Evolutionary conservation across 2,329 filamentous ascomycete species (phyloP).

Genomic region (Calonectria ilicicola): DNA sequence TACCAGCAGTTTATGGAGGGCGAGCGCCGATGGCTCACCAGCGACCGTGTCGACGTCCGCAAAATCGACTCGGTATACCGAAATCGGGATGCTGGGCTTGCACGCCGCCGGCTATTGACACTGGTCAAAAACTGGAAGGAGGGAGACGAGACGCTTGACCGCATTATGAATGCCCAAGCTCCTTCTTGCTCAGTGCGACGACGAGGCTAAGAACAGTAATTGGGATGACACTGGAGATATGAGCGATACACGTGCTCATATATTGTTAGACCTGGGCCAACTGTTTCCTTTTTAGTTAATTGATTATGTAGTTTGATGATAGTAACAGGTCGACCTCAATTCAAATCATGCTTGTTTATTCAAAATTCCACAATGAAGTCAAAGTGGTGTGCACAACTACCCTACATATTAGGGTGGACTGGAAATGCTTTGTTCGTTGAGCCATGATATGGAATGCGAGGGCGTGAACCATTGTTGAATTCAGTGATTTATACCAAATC

Average conservation of each 20-base stretch:
- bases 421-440: too few species aligned
- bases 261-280: background rate
- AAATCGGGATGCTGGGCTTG: constrained; percentile 53
- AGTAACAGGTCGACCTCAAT: background rate
- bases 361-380: background rate
- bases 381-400: background rate
- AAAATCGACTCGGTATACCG: constrained; percentile 59
- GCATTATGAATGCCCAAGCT: constrained; percentile 48
- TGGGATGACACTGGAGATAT: too few species aligned
- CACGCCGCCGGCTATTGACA: constrained; percentile 48
- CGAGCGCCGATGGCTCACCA: constrained; percentile 55
- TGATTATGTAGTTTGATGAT: background rate
- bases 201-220: constrained; percentile 14
- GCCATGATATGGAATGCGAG: too few species aligned
- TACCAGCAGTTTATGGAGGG: constrained; percentile 49
- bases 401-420: background rate
- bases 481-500: background rate
- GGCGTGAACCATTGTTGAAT: too few species aligned
- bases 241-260: background rate
- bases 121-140: constrained; percentile 56
- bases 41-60: constrained; percentile 52
- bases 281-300: background rate
- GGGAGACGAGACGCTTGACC: constrained; percentile 52
- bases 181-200: constrained; percentile 42
- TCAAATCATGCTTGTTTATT: background rate